phyloP scores from a whole-genome alignment of 345 rosid genomes.

The Dovyalis caffra region DNA sequence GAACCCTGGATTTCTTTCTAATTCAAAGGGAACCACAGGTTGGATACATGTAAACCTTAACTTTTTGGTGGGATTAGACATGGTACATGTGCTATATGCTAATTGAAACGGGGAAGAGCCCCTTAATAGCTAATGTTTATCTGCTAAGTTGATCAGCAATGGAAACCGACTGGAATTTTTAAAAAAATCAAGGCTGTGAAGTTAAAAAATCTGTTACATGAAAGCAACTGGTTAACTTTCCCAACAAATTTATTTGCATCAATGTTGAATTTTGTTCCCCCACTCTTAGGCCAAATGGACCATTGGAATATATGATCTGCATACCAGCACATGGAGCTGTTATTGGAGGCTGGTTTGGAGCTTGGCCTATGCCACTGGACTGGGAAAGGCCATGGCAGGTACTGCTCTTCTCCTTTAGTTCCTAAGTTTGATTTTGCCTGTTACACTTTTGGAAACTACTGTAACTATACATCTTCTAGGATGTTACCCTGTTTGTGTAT shows the following conservation, averaged over 20 bases:
- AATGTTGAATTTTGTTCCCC: constrained; percentile 15
- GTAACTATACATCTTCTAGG: too few species aligned
- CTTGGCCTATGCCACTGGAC: constrained; percentile 99
- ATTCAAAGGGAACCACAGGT: background rate
- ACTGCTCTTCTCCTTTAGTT: constrained; percentile 5
- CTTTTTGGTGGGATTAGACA: background rate
- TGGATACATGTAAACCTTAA: background rate
- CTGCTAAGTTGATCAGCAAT: background rate
- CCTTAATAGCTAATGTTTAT: background rate
- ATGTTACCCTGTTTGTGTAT: too few species aligned
- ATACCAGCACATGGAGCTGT: constrained; percentile 78
- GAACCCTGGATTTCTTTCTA: background rate
- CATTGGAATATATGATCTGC: constrained; percentile 64
- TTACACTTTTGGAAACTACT: too few species aligned
- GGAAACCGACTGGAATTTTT: background rate
- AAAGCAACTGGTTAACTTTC: background rate
- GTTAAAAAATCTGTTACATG: background rate
- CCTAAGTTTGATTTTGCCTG: background rate
- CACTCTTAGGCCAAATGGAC: constrained; percentile 47
- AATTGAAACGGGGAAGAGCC: background rate
- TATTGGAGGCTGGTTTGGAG: constrained; percentile 94
- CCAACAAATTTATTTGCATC: background rate
- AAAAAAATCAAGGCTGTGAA: background rate
- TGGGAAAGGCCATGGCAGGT: constrained; percentile 99
- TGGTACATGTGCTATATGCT: background rate